Base-by-base conservation (phyloP, 73 alveolate genomes). In the Paramecium sexaurelia region DNA sequence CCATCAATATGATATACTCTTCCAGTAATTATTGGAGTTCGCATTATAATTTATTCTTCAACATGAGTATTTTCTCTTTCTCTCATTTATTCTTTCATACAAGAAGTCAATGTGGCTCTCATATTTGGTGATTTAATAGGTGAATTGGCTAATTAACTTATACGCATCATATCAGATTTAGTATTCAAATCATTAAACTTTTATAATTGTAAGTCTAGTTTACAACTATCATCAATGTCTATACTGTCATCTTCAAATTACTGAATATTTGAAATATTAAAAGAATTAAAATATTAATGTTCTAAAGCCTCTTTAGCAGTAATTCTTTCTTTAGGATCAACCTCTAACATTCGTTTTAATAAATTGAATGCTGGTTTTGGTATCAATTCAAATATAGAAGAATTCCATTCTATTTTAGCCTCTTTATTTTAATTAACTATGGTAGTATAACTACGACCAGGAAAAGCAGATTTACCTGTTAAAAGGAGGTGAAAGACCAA, bases 241-340 rank as follows among this genome's bases (percentile, higher is more conserved):
- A 37, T 17, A 24, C 5, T 35, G 2, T 40, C 90, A 40, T 75
- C 89, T 0, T 75, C 89, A 75, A 37, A 75, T 39, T 41, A 22
- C 8, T 19, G 7, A 0, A 20, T 1, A 20, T 39, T 41, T 22
- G 22, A 3, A n/a, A 41, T 24, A 20, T 26, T 22, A 7, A 15
- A 40, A 11, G 56, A 7, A 15, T 33, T 10, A 17, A 92, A 92
- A 55, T 84, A 92, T 24, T 27, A 61, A 92, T 95, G 98, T 85
- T 78, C 19, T 32, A 95, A 82, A 29, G 98, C 98, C 75, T 94
- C 96, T 85, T 95, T 82, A 26, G 98, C 98, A 17, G 96, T 94
- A 36, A 95, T 95, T 86, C 98, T 92, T 39, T 69, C 73, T 73
- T 69, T 92, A 24, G 98, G 98, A 47, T 95, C 98, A 33, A 82